A percentile compares a stretch with the other conserved stretches of the same genome.
These are phyloP conservation scores for Populus simonii DNA, from an alignment of 345 rosid species.

Conservation along the genomic window DNA sequence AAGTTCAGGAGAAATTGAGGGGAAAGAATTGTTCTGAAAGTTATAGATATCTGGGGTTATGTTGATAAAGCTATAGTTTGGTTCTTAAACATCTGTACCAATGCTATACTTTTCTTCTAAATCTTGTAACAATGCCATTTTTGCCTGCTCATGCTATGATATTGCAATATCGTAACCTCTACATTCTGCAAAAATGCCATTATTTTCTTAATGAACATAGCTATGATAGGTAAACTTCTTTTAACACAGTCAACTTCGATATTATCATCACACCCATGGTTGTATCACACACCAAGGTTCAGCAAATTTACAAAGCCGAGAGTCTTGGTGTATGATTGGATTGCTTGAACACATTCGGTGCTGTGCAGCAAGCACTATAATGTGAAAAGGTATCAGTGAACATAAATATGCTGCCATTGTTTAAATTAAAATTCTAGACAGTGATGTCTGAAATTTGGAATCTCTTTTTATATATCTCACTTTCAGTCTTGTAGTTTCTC, in stretches of 20 bases:
- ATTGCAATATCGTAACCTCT: background rate
- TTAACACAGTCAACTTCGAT: background rate
- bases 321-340: background rate
- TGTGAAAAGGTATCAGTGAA: background rate
- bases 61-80: background rate
- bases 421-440: background rate
- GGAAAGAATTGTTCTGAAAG: background rate
- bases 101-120: background rate
- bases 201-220: background rate
- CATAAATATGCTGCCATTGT: background rate
- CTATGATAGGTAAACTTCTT: background rate
- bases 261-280: background rate
- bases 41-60: background rate
- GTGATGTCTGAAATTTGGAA: background rate
- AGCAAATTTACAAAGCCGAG: background rate
- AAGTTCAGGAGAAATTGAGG: slow-evolving; percentile 17
- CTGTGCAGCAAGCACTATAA: background rate
- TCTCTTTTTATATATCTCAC: background rate
- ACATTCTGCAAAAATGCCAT: background rate
- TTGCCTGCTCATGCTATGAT: background rate
- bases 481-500: background rate
- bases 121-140: background rate
- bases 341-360: background rate
- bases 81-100: background rate
- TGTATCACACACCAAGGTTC: background rate